These are phyloP conservation scores for Cnidoscolus chayamansa DNA, from an alignment of 441 rosid species.

Conservation along the genomic window DNA sequence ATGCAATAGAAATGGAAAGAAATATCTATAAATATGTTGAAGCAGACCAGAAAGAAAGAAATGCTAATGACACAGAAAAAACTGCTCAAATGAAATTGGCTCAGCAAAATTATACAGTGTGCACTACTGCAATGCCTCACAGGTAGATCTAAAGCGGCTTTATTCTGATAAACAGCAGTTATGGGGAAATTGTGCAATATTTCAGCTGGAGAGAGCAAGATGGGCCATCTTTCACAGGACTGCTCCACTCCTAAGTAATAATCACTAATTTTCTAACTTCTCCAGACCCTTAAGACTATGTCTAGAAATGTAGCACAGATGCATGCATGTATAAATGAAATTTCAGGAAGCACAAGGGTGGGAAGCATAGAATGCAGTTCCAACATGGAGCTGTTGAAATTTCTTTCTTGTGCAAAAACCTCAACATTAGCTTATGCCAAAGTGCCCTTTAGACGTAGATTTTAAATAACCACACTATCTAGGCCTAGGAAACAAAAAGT, in stretches of 20 bases:
- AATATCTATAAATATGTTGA: background rate
- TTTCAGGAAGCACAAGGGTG: background rate
- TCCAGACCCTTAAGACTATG: background rate
- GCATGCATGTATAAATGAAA: background rate
- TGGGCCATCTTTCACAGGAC: background rate
- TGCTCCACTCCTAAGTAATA: background rate
- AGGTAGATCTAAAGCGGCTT: background rate
- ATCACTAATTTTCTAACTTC: background rate
- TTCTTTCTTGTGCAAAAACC: background rate
- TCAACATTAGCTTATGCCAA: constrained; percentile 3
- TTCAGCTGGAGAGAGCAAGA: background rate
- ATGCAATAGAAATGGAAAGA: constrained; percentile 21
- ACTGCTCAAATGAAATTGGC: background rate
- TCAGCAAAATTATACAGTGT: background rate
- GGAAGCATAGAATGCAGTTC: background rate
- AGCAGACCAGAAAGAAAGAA: background rate
- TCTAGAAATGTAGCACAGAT: background rate
- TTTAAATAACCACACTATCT: background rate
- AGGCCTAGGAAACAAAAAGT: background rate
- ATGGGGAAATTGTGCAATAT: background rate
- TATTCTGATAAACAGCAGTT: background rate
- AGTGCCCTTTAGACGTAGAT: background rate
- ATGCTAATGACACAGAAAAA: background rate
- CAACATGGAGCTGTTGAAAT: background rate
- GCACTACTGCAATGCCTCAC: background rate